Base-by-base conservation (phyloP, 2,329 filamentous ascomycete species). In the Phymatotrichopsis omnivora region DNA sequence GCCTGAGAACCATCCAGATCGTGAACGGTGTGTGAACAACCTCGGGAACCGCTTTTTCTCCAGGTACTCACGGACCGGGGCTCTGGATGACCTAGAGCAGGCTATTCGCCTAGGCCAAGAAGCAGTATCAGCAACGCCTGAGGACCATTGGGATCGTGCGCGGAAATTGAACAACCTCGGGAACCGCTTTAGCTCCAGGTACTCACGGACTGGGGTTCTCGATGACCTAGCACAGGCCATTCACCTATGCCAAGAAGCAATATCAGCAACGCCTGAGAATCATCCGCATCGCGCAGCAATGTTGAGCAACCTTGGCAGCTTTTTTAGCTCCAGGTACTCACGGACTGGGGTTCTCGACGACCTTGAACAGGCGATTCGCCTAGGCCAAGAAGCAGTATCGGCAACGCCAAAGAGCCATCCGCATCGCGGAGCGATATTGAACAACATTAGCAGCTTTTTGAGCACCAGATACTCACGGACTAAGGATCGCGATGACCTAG, bases 161-260 rank as follows among this genome's bases (percentile, higher is more conserved):
- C n/a, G n/a, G n/a, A n/a, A n/a, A n/a, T n/a, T n/a, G n/a, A 35
- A 38, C 17, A 27, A 32, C 8, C 43, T 41, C 12, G 19, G 43
- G 14, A 24, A 16, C 41, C 34, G 17, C 11, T 33, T 44, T 12
- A 10, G 27, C n/a, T 25, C 10, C 12, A 31, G 40, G 25, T 51
- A 27, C 37, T 22, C 37, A 16, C 32, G 36, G 17, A 41, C 44
- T 4, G 40, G 47, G 24, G 14, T 36, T 7, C 17, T 53, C 7
- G 19, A 23, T 7, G 46, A 51, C 37, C 20, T 55, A 6, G 45
- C 48, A 12, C 11, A 5, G 14, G 49, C 49, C n/a, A 48, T 53
- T 22, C 19, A 30, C 17, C 12, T 35, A 12, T 16, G 32, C 2
- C 6, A 34, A 22, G 20, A 34, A 27, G 24, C 37, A 17, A 12